phyloP scores from a whole-genome alignment of 805 yeast species.

The Wickerhamomyces kurtzmanii region DNA sequence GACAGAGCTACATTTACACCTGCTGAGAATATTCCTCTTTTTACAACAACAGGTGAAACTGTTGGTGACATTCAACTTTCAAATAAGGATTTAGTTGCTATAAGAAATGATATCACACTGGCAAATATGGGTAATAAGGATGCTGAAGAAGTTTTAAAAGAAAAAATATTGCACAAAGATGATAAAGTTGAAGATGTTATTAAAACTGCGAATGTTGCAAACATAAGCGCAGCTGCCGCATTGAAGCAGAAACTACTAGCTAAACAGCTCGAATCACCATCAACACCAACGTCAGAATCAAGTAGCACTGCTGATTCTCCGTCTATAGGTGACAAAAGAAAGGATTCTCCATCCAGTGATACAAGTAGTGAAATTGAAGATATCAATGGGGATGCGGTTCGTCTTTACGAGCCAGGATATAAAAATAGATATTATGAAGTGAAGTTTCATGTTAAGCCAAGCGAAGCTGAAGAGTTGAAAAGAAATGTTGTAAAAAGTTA shows the following conservation, averaged over 20 bases:
- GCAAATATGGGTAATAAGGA: constrained; percentile 65
- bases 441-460: constrained; percentile 54
- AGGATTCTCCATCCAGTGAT: no score
- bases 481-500: constrained; percentile 60
- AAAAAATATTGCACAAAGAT: constrained; percentile 21
- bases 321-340: constrained; percentile 12
- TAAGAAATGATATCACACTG: constrained; percentile 49
- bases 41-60: constrained; percentile 63
- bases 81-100: constrained; percentile 61
- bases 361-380: constrained; percentile 25
- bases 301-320: constrained; percentile 3
- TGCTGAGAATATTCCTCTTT: constrained; percentile 63
- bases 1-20: constrained; percentile 71
- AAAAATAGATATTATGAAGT: constrained; percentile 67
- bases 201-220: constrained; percentile 24
- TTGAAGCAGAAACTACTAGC: constrained; percentile 24
- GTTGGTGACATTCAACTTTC: constrained; percentile 60
- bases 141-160: constrained; percentile 54
- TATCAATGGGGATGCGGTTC: constrained; percentile 42
- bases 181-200: constrained; percentile 9
- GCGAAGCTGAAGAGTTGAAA: constrained; percentile 43
- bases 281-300: constrained; percentile 4
- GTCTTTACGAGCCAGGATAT: constrained; percentile 84
- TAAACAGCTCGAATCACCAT: constrained; percentile 11
- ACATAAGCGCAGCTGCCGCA: constrained; percentile 36